Evolutionary conservation across 148 eudicot genomes (phyloP).

Genomic region (Silene conica): DNA sequence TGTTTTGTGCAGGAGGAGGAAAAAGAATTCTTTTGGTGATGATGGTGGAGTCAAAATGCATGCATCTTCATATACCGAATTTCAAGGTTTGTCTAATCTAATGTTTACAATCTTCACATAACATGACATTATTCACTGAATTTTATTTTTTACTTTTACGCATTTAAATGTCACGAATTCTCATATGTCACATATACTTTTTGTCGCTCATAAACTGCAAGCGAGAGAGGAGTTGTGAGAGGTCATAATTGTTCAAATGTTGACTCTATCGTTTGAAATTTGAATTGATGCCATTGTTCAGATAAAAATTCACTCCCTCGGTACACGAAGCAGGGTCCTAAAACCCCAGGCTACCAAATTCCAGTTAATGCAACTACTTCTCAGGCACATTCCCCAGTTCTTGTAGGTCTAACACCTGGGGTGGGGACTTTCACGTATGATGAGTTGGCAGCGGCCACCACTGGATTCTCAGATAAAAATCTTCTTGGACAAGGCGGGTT

Average conservation of each 20-base stretch:
- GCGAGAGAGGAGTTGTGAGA: too few relatives aligned
- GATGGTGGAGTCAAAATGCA: constrained; percentile 16
- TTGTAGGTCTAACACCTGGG: constrained; percentile 7
- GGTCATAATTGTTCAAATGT: too few relatives aligned
- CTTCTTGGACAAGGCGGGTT: constrained; percentile 53
- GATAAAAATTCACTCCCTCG: constrained; percentile 30
- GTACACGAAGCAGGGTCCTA: constrained; percentile 27
- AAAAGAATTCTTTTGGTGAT: constrained; percentile 18
- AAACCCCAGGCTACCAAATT: constrained; percentile 12
- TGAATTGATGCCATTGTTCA: constrained; percentile 14
- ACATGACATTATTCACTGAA: neutral
- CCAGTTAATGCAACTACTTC: neutral
- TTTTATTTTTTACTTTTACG: neutral
- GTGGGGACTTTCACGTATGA: constrained; percentile 34
- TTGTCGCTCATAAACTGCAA: too few relatives aligned
- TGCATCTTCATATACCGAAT: constrained; percentile 18
- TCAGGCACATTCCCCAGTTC: neutral
- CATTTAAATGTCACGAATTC: too few relatives aligned
- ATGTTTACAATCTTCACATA: neutral
- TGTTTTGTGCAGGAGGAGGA: constrained; percentile 26
- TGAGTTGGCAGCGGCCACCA: constrained; percentile 38
- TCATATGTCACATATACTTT: too few relatives aligned
- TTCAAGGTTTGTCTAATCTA: constrained; percentile 18
- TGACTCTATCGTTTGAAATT: neutral
- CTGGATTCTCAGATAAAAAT: constrained; percentile 37